Percentiles rank a stretch among this genome's conserved stretches.
Conservation (phyloP, 1,284 basidiomycete genomes). For the Phylloboletellus chloephorus region DNA sequence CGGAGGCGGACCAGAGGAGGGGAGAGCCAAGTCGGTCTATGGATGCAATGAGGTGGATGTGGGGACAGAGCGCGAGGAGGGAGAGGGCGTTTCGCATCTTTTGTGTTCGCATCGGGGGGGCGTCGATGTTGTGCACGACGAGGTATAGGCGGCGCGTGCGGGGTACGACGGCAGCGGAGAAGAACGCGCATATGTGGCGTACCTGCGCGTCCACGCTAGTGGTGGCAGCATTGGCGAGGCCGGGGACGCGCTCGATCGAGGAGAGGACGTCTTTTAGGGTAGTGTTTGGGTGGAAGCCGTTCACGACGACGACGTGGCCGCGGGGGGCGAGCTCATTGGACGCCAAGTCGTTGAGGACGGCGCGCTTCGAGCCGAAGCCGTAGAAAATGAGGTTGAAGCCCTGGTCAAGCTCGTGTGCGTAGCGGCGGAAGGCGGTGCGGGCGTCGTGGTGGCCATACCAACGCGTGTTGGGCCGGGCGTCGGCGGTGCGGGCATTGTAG, state of each 20-base stretch:
- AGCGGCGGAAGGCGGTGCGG: slow-evolving; percentile 52
- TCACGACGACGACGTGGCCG: slow-evolving; percentile 74
- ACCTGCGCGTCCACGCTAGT: slow-evolving; percentile 54
- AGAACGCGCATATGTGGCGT: slow-evolving; percentile 59
- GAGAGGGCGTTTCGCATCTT: slow-evolving; percentile 62
- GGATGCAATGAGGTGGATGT: slow-evolving; percentile 77
- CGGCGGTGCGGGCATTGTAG: slow-evolving; percentile 27
- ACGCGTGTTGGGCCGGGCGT: slow-evolving; percentile 24
- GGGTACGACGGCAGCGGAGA: slow-evolving; percentile 35
- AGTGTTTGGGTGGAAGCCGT: slow-evolving; percentile 73
- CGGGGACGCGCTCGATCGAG: slow-evolving; percentile 61
- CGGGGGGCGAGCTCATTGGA: slow-evolving; percentile 44
- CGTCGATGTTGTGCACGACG: slow-evolving; percentile 85
- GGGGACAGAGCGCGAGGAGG: slow-evolving; percentile 62
- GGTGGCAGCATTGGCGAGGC: slow-evolving; percentile 39
- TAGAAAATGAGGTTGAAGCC: slow-evolving; percentile 86
- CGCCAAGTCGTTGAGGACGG: slow-evolving; percentile 70
- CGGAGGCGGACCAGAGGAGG: slow-evolving; percentile 68
- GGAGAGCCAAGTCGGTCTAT: slow-evolving; percentile 82
- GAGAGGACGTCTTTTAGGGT: slow-evolving; percentile 64
- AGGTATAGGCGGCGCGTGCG: slow-evolving; percentile 56
- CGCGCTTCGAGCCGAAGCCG: slow-evolving; percentile 82
- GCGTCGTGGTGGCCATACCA: slow-evolving; percentile 31
- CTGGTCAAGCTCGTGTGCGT: slow-evolving; percentile 64
- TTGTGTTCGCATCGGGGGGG: slow-evolving; percentile 57